phyloP scores from a whole-genome alignment of 352 stramenopile species.

The Thalassiosira mediterranea region DNA sequence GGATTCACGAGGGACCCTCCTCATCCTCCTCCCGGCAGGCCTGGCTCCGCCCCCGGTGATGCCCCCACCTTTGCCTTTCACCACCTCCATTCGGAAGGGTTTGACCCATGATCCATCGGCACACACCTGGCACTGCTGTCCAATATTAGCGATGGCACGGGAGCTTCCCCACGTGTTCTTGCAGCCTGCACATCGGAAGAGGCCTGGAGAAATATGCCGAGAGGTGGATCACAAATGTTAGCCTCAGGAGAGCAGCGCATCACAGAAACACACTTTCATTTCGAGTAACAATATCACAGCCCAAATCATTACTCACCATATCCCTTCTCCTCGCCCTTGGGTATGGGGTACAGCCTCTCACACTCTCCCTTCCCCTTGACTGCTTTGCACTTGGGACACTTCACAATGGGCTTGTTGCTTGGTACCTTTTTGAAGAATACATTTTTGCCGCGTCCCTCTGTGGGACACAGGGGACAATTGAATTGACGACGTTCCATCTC shows the following conservation, averaged over 20 bases:
- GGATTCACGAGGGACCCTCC: conserved; percentile 25
- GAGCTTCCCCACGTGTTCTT: conserved; percentile 37
- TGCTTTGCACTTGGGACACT: conserved; percentile 54
- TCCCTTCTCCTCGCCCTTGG: conserved; percentile 49
- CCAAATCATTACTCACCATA: conserved; percentile 36
- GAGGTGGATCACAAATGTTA: no score
- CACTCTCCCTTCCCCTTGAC: conserved; percentile 23
- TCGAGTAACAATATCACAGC: no score
- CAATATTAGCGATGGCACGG: conserved; percentile 31
- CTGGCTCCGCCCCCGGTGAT: conserved; percentile 35
- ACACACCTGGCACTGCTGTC: conserved; percentile 36
- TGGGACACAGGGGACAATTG: conserved; percentile 51
- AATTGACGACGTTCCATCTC: conserved; percentile 52
- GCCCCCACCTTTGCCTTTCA: conserved; percentile 20
- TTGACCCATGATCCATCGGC: conserved; percentile 10
- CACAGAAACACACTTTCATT: background rate
- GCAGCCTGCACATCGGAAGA: conserved; percentile 30
- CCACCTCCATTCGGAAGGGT: conserved; percentile 48
- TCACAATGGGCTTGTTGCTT: conserved; percentile 47
- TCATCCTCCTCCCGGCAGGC: conserved; percentile 27
- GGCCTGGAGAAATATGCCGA: conserved; percentile 20
- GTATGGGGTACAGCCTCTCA: conserved; percentile 47
- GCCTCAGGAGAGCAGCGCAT: no score
- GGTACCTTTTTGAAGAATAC: conserved; percentile 60
- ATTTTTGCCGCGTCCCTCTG: conserved; percentile 37